Conservation (phyloP, 129 eudicot species). For the Flaveria trinervia region DNA sequence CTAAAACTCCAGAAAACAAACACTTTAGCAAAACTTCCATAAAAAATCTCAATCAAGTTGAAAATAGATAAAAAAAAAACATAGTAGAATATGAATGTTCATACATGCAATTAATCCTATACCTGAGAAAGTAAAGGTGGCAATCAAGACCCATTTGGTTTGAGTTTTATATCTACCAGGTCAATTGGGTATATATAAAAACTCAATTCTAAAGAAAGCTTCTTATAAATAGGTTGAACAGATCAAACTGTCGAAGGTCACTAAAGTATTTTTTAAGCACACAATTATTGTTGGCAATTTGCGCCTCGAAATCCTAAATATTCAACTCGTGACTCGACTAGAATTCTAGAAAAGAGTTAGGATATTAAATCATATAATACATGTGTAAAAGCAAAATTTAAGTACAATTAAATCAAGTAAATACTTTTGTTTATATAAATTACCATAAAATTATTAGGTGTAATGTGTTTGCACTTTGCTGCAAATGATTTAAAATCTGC, state of each 20-base stretch:
- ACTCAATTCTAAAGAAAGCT: not conserved
- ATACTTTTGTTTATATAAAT: not conserved
- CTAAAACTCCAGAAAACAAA: conserved; percentile 38
- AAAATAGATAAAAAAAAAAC: not conserved
- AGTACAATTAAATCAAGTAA: not conserved
- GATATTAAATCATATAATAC: not conserved
- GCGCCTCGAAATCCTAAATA: not conserved
- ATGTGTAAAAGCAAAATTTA: not conserved
- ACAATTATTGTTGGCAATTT: not conserved
- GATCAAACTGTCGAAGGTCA: not conserved
- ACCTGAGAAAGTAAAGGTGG: not conserved
- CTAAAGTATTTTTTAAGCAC: not conserved
- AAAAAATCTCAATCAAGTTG: not conserved
- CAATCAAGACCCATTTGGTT: not conserved
- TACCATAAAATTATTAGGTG: not conserved
- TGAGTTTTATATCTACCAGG: not conserved
- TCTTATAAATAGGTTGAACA: not conserved
- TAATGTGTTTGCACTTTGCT: not conserved
- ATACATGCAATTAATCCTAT: not conserved
- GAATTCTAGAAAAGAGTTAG: not conserved
- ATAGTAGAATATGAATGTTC: not conserved
- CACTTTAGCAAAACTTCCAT: not conserved
- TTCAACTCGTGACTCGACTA: not conserved
- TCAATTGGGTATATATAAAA: not conserved
- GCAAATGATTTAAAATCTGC: not conserved